Base-by-base conservation (phyloP, 2,329 filamentous ascomycete genomes). In the Corinectria fuckeliana region DNA sequence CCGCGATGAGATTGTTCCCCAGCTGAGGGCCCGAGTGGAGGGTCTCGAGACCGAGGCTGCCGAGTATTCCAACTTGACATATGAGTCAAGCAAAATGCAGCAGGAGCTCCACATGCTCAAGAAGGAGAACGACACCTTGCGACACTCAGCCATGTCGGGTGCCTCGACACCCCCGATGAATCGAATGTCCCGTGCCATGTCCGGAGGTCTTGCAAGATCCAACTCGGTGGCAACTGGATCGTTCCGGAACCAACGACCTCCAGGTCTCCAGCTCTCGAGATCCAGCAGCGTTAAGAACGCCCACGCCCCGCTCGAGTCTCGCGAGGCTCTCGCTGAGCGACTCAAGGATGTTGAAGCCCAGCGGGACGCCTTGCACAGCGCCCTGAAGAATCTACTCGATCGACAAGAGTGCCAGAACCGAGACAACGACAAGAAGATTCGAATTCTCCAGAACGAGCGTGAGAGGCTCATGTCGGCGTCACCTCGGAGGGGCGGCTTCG, bases 271-370 rank as follows among this genome's bases (percentile, higher is more conserved):
- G 8, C 69, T 92, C 32, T 84, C 86, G 8, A 81, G 90, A 61
- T 89, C 89, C 9, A 85, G 82, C 70, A 85, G 78, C 39, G 79
- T 84, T 39, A 80, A 89, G 80, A 80, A 71, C 74, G 56, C 56
- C 20, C 77, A 75, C 50, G 76, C 70, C 8, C 32, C n/a, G 32
- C 1, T 36, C 58, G 85, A 91, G 67, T 87, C 86, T 4, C 83
- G 88, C 54, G 91, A 94, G 54, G 84, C 86, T 10, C 77, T 93
- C 14, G 86, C 88, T 2, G 93, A 97, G 66, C 86, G 91, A 26
- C 82, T 97, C 16, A 97, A 96, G 76, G 94, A 98, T 65, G 89
- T 97, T 10, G 94, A 98, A 76, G 88, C 92, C 41, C 95, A 99
- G 78, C 87, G 95, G 45, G 94, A 99, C 75, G 93, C 94, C 1